Percentiles rank a stretch among this genome's conserved stretches.
phyloP scores from a whole-genome alignment of 179 eudicot genomes.

The Pouteria campechiana region DNA sequence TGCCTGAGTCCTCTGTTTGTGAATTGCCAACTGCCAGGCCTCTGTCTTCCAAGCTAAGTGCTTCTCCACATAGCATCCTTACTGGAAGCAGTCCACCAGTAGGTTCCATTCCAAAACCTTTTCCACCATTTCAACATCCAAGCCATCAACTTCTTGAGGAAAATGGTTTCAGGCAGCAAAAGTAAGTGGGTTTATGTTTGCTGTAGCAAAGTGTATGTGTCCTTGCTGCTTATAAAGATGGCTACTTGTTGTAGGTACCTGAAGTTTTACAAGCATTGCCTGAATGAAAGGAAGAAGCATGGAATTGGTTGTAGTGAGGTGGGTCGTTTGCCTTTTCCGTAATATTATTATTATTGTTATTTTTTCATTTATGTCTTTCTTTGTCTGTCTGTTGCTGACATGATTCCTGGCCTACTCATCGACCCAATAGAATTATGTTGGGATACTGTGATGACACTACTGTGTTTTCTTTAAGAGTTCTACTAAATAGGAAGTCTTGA shows the following conservation, averaged over 20 bases:
- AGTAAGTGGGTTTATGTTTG: slow-evolving; percentile 29
- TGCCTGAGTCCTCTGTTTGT: background rate
- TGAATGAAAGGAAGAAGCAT: slow-evolving; percentile 67
- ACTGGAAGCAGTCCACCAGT: slow-evolving; percentile 76
- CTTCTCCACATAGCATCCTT: slow-evolving; percentile 55
- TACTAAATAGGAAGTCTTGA: no score
- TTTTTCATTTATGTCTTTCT: background rate
- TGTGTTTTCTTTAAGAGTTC: no score
- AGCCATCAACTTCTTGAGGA: slow-evolving; percentile 90
- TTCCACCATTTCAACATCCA: slow-evolving; percentile 93
- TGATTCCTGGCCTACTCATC: no score
- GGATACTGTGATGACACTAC: no score
- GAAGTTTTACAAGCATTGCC: slow-evolving; percentile 77
- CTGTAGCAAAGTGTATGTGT: background rate
- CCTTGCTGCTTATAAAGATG: background rate
- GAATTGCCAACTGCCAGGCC: slow-evolving; percentile 22
- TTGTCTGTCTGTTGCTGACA: no score
- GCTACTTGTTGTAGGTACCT: slow-evolving; percentile 39
- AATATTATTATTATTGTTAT: background rate
- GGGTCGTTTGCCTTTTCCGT: background rate
- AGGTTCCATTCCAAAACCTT: slow-evolving; percentile 78
- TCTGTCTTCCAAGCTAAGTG: slow-evolving; percentile 72
- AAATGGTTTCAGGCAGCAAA: slow-evolving; percentile 91
- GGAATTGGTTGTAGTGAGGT: slow-evolving; percentile 97
- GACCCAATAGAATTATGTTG: no score